These are phyloP conservation scores for Sphagnurus paluster DNA, from an alignment of 1,284 basidiomycete species.

Conservation along the genomic window DNA sequence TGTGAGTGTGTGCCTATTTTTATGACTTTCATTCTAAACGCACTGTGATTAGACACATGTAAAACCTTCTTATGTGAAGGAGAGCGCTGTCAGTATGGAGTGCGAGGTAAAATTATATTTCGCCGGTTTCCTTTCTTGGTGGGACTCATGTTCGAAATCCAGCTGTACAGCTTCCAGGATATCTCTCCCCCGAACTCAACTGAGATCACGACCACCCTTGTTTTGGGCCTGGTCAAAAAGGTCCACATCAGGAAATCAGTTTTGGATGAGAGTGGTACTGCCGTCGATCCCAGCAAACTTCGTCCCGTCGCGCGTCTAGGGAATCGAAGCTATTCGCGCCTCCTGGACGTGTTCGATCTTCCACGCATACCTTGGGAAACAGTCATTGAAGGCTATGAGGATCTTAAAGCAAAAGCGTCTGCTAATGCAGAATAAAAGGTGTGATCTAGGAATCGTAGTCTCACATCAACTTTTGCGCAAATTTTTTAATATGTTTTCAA, in stretches of 20 bases:
- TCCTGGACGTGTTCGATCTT: conserved; percentile 59
- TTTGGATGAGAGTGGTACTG: conserved; percentile 45
- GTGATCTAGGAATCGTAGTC: no score
- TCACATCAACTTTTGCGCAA: no score
- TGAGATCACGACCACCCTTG: conserved; percentile 51
- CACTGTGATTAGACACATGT: conserved; percentile 40
- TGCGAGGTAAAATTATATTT: conserved; percentile 50
- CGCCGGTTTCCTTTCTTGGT: conserved; percentile 1
- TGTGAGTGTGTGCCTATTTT: conserved; percentile 41
- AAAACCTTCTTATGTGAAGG: conserved; percentile 66
- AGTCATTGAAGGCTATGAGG: conserved; percentile 24
- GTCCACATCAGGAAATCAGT: conserved; percentile 62
- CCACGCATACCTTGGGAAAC: conserved; percentile 58
- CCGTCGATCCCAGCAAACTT: conserved; percentile 61
- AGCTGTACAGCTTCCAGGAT: conserved; percentile 60
- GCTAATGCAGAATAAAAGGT: not conserved
- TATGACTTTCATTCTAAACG: not conserved
- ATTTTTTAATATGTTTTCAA: no score
- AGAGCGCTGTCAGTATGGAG: conserved; percentile 74
- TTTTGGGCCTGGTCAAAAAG: conserved; percentile 65
- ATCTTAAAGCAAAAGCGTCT: not conserved
- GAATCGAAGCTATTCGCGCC: conserved; percentile 55
- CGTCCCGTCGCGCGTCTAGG: conserved; percentile 65
- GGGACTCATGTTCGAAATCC: conserved; percentile 9
- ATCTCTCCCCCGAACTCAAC: conserved; percentile 43